These are phyloP conservation scores for Trichoderma asperelloides DNA, from an alignment of 495 filamentous ascomycete genomes.

Conservation along the genomic window DNA sequence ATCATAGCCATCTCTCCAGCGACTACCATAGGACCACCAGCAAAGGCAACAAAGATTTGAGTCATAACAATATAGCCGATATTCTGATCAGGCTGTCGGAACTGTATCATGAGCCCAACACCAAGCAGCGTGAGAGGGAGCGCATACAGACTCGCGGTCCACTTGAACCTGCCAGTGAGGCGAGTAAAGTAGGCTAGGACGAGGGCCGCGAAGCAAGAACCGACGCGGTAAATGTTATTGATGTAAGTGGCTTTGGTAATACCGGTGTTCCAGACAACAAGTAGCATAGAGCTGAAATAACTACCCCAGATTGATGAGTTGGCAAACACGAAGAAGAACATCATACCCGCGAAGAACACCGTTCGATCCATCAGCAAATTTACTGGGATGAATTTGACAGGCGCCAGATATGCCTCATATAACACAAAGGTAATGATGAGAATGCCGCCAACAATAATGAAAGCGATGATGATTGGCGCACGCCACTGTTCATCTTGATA, in stretches of 20 bases:
- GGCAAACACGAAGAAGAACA: slow-evolving; percentile 45
- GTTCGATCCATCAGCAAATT: slow-evolving; percentile 50
- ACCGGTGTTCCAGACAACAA: slow-evolving; percentile 48
- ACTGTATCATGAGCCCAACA: slow-evolving; percentile 55
- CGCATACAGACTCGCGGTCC: slow-evolving; percentile 31
- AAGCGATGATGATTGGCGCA: slow-evolving; percentile 44
- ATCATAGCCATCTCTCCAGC: slow-evolving; percentile 47
- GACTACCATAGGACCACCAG: slow-evolving; percentile 38
- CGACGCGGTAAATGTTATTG: slow-evolving; percentile 34
- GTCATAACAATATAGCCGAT: slow-evolving; percentile 56
- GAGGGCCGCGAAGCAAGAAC: slow-evolving; percentile 35
- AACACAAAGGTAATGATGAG: slow-evolving; percentile 45
- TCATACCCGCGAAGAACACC: slow-evolving; percentile 47
- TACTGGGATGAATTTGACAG: slow-evolving; percentile 48
- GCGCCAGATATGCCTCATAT: slow-evolving; percentile 48
- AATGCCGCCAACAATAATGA: slow-evolving; percentile 45
- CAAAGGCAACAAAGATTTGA: slow-evolving; percentile 60
- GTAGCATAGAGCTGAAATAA: slow-evolving; percentile 52
- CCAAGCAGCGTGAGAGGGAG: slow-evolving; percentile 51
- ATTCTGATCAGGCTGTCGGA: slow-evolving; percentile 37
- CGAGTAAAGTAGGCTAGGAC: slow-evolving; percentile 38
- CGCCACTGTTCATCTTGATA: slow-evolving; percentile 41
- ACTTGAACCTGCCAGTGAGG: slow-evolving; percentile 41
- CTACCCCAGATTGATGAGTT: slow-evolving; percentile 51
- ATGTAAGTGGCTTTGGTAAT: slow-evolving; percentile 43